These are phyloP conservation scores for Urtica urens DNA, from an alignment of 306 rosid genomes.

Conservation along the genomic window DNA sequence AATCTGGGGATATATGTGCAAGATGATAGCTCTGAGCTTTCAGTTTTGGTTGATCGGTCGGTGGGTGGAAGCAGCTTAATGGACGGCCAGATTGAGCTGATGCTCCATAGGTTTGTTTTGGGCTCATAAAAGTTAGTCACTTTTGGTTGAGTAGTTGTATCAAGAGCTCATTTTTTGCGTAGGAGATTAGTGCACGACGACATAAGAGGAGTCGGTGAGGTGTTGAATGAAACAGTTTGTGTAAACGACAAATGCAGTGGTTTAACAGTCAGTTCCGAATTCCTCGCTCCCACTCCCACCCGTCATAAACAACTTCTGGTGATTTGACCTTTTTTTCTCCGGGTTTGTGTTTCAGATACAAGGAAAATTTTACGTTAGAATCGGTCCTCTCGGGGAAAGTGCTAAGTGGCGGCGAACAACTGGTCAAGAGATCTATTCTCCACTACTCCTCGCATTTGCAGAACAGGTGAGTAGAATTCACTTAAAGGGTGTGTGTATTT, in stretches of 20 bases:
- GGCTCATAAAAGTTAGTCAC: not conserved
- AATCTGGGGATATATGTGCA: slow-evolving; percentile 33
- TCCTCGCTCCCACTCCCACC: no score
- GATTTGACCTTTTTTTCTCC: no score
- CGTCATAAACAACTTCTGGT: no score
- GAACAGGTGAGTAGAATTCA: slow-evolving; percentile 35
- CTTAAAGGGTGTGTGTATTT: slow-evolving; percentile 1
- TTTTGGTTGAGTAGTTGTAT: not conserved
- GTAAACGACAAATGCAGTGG: slow-evolving; percentile 47
- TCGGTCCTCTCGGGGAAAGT: slow-evolving; percentile 68
- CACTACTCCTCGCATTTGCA: slow-evolving; percentile 63
- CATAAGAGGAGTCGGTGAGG: slow-evolving; percentile 70
- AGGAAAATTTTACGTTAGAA: slow-evolving; percentile 65
- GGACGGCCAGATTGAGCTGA: slow-evolving; percentile 37
- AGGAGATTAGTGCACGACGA: slow-evolving; percentile 74
- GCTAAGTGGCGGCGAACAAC: slow-evolving; percentile 83
- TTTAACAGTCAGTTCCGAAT: slow-evolving; percentile 49
- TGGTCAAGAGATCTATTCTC: slow-evolving; percentile 82
- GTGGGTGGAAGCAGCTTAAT: slow-evolving; percentile 32
- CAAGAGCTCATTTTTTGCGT: slow-evolving; percentile 1
- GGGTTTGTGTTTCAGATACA: slow-evolving; percentile 49
- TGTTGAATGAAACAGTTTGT: slow-evolving; percentile 69
- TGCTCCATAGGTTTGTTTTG: slow-evolving; percentile 31
- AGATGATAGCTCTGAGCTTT: slow-evolving; percentile 25
- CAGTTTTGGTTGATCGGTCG: slow-evolving; percentile 32